Conservation (phyloP, 2,329 filamentous ascomycete genomes). For the Colletotrichum sp. region DNA sequence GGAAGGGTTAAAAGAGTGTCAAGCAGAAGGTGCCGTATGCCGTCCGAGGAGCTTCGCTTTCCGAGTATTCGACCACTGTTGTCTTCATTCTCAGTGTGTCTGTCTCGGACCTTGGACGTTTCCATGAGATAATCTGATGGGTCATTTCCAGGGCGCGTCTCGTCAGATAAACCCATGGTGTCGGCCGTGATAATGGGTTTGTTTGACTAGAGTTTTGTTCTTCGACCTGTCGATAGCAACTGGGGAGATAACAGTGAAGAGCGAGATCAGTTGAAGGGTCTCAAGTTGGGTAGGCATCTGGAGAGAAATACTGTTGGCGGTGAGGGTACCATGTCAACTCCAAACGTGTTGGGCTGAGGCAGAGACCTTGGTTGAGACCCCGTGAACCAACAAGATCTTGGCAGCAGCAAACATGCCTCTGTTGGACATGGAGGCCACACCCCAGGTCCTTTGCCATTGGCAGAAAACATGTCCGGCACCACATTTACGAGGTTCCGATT, state of each 20-base stretch:
- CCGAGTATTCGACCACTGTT: neutral
- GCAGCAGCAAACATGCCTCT: neutral
- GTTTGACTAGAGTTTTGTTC: neutral
- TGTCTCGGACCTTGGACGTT: neutral
- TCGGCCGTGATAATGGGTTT: neutral
- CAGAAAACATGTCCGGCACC: neutral
- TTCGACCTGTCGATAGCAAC: neutral
- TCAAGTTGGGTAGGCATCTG: neutral
- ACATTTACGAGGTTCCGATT: neutral
- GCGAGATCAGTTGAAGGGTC: neutral
- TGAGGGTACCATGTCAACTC: neutral
- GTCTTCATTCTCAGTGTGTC: neutral
- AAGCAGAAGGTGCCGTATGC: neutral
- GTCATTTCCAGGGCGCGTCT: neutral
- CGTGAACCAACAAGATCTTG: neutral
- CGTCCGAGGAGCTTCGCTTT: neutral
- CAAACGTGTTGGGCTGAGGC: neutral
- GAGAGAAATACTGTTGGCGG: neutral
- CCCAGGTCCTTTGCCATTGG: neutral
- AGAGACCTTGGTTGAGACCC: neutral
- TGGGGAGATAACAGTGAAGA: fast-evolving
- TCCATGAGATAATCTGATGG: neutral
- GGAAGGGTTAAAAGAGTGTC: neutral
- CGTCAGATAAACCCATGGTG: neutral
- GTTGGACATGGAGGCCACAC: neutral